Evolutionary conservation across 148 eudicot genomes (phyloP), one percentile per base, ranked within the genome.

Genomic region (Rhododendron mucronatum): DNA sequence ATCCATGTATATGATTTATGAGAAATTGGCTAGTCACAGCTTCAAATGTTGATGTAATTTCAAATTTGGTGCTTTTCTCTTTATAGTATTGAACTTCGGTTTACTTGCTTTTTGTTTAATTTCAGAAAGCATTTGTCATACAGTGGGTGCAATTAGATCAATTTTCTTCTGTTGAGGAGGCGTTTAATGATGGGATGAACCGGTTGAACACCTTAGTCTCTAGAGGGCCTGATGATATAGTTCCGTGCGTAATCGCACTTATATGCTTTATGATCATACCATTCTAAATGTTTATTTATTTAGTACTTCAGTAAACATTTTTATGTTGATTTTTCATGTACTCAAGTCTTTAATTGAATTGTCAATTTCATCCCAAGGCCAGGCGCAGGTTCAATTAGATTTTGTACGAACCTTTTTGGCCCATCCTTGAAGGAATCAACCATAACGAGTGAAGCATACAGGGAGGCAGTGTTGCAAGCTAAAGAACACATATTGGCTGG

Each of bases 401-500:
- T 97, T 67, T 85, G 89, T 87, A 97, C 98, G 26, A 89, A 88
- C 83, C 91, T 89, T 15, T 95, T 93, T 86, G 98, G 99, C 78
- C 90, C 92, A 21, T 76, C 95, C 76, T 91, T 92, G 90, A 91
- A 90, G 87, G 87, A 88, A 21, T 95, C 99, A 88, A 91, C 91
- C 88, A 95, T 97, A 96, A 89, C 90, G 65, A 91, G 91, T 53
- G 98, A 94, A 67, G 93, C 91, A 80, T 97, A 95, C 85, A 90
- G 93, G 91, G 86, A 91, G 37, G 96, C 98, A 55, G 99, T 97
- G 77, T 82, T 95, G 88, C 89, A 90, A 91, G 97, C 98, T 86
- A 97, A 97, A 93, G 98, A 95, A 85, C 99, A 95, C 90, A 97
- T 97, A 80, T 85, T 91, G 82, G 99, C 99, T 78, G 98, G 99